Percentiles rank a stretch among this genome's conserved stretches.
Conservation (phyloP, 768 basidiomycete genomes). For the Panaeolus papilionaceus region DNA sequence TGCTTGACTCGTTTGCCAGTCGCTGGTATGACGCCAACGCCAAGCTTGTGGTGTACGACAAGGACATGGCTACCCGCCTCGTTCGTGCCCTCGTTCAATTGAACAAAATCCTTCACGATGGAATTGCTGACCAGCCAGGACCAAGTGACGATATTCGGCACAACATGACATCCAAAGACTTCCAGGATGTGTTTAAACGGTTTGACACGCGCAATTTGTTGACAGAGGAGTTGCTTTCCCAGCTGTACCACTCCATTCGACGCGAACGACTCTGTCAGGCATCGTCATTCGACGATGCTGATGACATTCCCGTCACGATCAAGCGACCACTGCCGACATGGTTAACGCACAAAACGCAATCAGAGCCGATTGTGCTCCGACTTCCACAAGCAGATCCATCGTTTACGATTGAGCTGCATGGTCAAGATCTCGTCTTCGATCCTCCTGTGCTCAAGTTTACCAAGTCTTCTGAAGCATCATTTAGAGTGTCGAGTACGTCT, state of each 20-base stretch:
- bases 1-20: conserved; percentile 84
- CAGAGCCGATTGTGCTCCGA: conserved; percentile 85
- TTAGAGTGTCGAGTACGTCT: conserved; percentile 87
- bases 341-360: conserved; percentile 87
- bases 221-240: conserved; percentile 75
- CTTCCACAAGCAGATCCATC: conserved; percentile 87
- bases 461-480: conserved; percentile 81
- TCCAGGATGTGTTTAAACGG: conserved; percentile 81
- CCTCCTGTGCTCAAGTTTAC: conserved; percentile 83
- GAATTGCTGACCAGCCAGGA: conserved; percentile 68
- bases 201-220: conserved; percentile 76
- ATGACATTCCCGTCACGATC: conserved; percentile 67
- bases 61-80: conserved; percentile 77
- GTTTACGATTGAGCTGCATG: conserved; percentile 82
- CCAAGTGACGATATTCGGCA: conserved; percentile 58
- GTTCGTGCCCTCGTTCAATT: conserved; percentile 86
- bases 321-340: conserved; percentile 78
- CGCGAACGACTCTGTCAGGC: conserved; percentile 78
- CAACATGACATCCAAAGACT: conserved; percentile 76
- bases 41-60: conserved; percentile 77
- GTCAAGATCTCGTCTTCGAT: conserved; percentile 89
- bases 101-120: conserved; percentile 85
- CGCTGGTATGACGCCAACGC: conserved; percentile 94
- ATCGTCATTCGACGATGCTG: conserved; percentile 42
- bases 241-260: conserved; percentile 80